Conservation (phyloP, 2,329 filamentous ascomycete species). For the Elsinoe perseae region DNA sequence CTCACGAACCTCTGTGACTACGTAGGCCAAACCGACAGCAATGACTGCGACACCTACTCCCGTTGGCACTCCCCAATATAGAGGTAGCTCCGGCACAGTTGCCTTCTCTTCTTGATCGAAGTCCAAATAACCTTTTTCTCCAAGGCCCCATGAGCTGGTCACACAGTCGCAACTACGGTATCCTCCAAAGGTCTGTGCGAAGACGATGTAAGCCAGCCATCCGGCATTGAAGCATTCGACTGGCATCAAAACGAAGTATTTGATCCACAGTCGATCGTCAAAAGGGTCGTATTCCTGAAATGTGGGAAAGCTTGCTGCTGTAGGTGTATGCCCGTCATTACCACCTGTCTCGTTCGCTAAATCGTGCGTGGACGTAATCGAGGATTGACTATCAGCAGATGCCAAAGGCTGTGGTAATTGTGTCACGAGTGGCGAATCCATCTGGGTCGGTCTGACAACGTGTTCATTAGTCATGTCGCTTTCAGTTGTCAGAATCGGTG, state of each 20-base stretch:
- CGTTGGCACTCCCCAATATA: conserved; percentile 31
- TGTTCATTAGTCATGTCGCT: no score
- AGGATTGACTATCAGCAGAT: no score
- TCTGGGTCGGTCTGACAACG: no score
- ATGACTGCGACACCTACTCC: conserved; percentile 27
- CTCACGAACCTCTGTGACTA: conserved; percentile 28
- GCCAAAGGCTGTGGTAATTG: no score
- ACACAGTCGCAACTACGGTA: conserved; percentile 39
- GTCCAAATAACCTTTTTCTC: conserved; percentile 38
- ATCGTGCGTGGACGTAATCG: no score
- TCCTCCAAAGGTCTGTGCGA: conserved; percentile 37
- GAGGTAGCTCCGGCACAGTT: conserved; percentile 25
- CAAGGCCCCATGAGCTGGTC: conserved; percentile 31
- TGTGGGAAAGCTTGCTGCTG: no score
- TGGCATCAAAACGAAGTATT: conserved; percentile 22
- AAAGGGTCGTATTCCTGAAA: neutral
- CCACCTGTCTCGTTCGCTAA: no score
- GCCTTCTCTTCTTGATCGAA: conserved; percentile 29
- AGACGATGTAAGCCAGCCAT: conserved; percentile 34
- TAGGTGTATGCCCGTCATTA: no score
- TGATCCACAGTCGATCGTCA: neutral
- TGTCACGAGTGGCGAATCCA: no score
- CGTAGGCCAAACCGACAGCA: conserved; percentile 30
- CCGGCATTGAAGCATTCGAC: conserved; percentile 32
- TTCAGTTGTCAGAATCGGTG: no score